phyloP scores from a whole-genome alignment of 352 stramenopile species.

The Phytopythium sindhum region DNA sequence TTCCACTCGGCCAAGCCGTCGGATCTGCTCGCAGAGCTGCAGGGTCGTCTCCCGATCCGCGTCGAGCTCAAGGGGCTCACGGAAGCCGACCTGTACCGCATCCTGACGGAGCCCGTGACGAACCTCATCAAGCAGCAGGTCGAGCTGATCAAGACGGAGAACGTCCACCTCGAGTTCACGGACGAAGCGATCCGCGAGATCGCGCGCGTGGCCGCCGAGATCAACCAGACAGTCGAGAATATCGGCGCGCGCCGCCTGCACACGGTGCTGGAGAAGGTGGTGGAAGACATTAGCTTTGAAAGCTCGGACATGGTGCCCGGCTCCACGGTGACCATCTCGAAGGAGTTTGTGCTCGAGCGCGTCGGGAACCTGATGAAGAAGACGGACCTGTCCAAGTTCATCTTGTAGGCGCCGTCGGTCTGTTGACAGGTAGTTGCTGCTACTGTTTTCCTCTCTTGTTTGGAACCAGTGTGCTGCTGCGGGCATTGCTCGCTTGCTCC shows the following conservation, averaged over 20 bases:
- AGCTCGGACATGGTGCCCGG: conserved; percentile 89
- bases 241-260: conserved; percentile 98
- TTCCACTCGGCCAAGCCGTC: conserved; percentile 98
- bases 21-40: conserved; percentile 97
- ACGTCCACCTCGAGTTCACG: conserved; percentile 94
- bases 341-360: conserved; percentile 92
- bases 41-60: conserved; percentile 97
- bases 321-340: conserved; percentile 89
- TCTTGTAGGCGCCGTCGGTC: conserved; percentile 86
- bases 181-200: conserved; percentile 98
- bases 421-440: background rate
- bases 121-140: conserved; percentile 98
- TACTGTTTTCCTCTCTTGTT: background rate
- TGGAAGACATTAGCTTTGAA: conserved; percentile 99
- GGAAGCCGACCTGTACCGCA: conserved; percentile 98
- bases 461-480: background rate
- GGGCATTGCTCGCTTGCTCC: background rate
- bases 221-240: conserved; percentile 98
- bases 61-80: conserved; percentile 98
- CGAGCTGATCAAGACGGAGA: conserved; percentile 97
- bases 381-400: conserved; percentile 98
- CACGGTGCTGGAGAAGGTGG: conserved; percentile 97
- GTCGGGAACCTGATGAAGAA: conserved; percentile 94
- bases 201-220: conserved; percentile 91
- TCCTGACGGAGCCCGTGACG: conserved; percentile 98